Conservation (phyloP, 2,329 filamentous ascomycete genomes). For the Fusarium sp. region DNA sequence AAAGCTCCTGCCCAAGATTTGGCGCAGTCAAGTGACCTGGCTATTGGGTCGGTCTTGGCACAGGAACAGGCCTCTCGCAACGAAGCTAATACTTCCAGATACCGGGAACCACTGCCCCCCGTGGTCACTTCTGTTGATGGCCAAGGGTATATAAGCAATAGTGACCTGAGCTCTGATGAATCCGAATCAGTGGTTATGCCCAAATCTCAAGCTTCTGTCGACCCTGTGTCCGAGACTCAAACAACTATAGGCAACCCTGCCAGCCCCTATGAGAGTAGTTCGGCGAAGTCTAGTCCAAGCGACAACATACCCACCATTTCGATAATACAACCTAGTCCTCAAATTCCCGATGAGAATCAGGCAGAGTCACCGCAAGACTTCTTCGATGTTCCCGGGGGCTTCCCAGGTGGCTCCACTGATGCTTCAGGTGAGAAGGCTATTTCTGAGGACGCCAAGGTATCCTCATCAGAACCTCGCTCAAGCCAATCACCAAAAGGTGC, state of each 20-base stretch:
- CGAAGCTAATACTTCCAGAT: slow-evolving; percentile 65
- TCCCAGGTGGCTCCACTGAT: slow-evolving; percentile 56
- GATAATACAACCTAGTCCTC: slow-evolving; percentile 58
- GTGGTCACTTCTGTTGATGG: slow-evolving; percentile 77
- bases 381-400: slow-evolving; percentile 69
- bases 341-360: slow-evolving; percentile 29
- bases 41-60: slow-evolving; percentile 64
- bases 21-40: slow-evolving; percentile 69
- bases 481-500: not conserved
- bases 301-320: slow-evolving; percentile 56
- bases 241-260: not conserved
- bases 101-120: slow-evolving; percentile 74
- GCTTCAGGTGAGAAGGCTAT: slow-evolving; percentile 4
- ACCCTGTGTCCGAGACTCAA: not conserved
- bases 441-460: slow-evolving; percentile 1
- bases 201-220: not conserved
- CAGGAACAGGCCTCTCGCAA: slow-evolving; percentile 65
- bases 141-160: slow-evolving; percentile 71
- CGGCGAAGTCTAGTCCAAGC: slow-evolving; percentile 1
- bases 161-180: slow-evolving; percentile 49
- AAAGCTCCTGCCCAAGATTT: slow-evolving; percentile 35
- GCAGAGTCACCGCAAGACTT: slow-evolving; percentile 46
- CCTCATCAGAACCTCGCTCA: not conserved
- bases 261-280: not conserved
- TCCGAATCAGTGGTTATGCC: slow-evolving; percentile 10